Conservation (phyloP, 805 yeast species). For the Pichia paraexigua region DNA sequence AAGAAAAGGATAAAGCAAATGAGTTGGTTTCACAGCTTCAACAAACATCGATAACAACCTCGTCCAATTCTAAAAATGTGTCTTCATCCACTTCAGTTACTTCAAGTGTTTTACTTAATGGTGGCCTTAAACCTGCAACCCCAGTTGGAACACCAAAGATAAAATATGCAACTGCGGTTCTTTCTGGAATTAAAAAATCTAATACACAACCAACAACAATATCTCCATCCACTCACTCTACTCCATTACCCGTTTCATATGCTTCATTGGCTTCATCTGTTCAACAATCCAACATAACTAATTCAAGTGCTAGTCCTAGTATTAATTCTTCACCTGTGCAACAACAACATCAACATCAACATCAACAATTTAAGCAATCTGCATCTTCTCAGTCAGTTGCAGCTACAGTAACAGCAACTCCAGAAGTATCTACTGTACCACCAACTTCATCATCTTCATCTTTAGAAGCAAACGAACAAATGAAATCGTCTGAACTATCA, state of each 20-base stretch:
- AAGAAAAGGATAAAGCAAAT: not conserved
- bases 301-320: not conserved
- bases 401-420: not conserved
- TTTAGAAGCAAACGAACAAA: not conserved
- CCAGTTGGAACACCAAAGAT: constrained; percentile 34
- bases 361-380: not conserved
- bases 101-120: constrained; percentile 5
- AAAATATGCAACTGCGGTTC: constrained; percentile 28
- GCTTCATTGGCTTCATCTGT: constrained; percentile 11
- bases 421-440: not conserved
- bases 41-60: constrained; percentile 2
- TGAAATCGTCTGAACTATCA: constrained; percentile 1
- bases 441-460: not conserved
- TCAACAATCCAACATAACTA: not conserved
- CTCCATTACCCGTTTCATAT: constrained; percentile 7
- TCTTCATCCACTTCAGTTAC: constrained; percentile 6
- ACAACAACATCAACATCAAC: not conserved
- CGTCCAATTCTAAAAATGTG: not conserved
- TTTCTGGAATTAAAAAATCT: constrained; percentile 18
- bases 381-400: not conserved
- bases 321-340: not conserved
- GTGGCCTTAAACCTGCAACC: constrained; percentile 21
- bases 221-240: constrained; percentile 4
- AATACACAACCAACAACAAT: not conserved
- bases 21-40: not conserved